Base-by-base conservation (phyloP, 2,329 filamentous ascomycete species). In the Xylariaceae sp. region DNA sequence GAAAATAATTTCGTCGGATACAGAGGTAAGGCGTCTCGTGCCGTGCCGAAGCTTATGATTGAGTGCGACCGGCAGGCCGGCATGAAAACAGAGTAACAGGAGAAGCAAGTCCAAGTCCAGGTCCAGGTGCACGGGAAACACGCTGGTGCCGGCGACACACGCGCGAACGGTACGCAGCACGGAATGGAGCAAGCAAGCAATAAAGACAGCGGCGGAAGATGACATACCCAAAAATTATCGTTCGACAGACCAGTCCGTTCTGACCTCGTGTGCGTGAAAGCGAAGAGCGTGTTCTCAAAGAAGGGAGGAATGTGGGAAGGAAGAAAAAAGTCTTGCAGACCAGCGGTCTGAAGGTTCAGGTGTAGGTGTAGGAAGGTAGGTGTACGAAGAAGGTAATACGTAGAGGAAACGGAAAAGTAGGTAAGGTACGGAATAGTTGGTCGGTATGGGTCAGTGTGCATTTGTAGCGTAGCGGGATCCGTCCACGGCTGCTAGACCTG, bases 201-300 rank as follows among this genome's bases (percentile, higher is more conserved):
- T 13, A 13, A 9, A 9, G 9, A 41, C 45, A 15, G 15, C 17
- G 10, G 8, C 15, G n/a, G 45, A 48, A 13, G 45, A 15, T 18
- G 23, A 61, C 62, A 44, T 64, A 64, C 62, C 60, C 51, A 58
- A 63, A 64, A 64, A 59, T 49, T 48, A 61, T 57, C 13, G 61
- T 58, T 60, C 50, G 55, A 60, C 58, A 61, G 61, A 64, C 62
- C 56, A 63, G 63, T 64, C 63, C 45, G 57, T 56, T 56, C 56
- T 41, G 57, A 56, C 58, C 57, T 56, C 50, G 17, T 57, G 52
- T 51, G 53, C 54, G 53, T 34, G 18, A 58, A 54, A 50, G 47
- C 51, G 57, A 53, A 62, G 59, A 55, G 50, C 55, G 53, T 54
- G 59, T 56, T 57, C 51, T 47, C 41, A 53, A 55, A 55, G 54